Evolutionary conservation across 768 basidiomycete genomes (phyloP).

Genomic region (Lentinula sp.): DNA sequence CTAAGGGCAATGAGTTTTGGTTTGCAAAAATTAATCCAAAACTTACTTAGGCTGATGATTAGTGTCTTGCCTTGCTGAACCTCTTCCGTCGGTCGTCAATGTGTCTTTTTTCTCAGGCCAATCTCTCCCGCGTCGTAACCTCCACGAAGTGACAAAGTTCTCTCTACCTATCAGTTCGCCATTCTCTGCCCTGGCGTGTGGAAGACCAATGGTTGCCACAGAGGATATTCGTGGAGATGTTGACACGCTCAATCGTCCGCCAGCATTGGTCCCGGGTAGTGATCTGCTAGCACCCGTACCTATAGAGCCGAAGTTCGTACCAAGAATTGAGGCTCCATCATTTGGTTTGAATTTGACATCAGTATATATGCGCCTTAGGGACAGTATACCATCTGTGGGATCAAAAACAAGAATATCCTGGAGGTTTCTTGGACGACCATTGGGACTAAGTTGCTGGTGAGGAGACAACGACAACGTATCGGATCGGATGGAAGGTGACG

Average conservation of each 20-base stretch:
- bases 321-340: slow-evolving; percentile 3
- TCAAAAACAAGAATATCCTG: slow-evolving; percentile 71
- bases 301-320: background rate
- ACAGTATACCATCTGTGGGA: slow-evolving; percentile 47
- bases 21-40: slow-evolving; percentile 1
- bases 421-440: slow-evolving; percentile 35
- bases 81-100: slow-evolving; percentile 11
- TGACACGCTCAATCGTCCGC: slow-evolving; percentile 34
- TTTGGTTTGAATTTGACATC: slow-evolving; percentile 21
- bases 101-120: slow-evolving; percentile 47
- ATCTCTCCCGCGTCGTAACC: slow-evolving; percentile 41
- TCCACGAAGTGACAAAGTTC: slow-evolving; percentile 58
- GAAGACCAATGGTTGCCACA: background rate
- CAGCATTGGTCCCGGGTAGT: slow-evolving; percentile 25
- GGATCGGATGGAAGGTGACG: slow-evolving; percentile 17
- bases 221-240: slow-evolving; percentile 3
- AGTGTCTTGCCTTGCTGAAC: background rate
- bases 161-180: slow-evolving; percentile 33
- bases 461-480: slow-evolving; percentile 16
- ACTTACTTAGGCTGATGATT: slow-evolving; percentile 26
- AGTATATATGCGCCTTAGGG: slow-evolving; percentile 46
- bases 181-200: slow-evolving; percentile 11
- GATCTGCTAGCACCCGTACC: slow-evolving; percentile 45
- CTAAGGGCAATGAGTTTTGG: slow-evolving; percentile 24
- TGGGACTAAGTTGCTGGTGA: slow-evolving; percentile 22